A percentile compares a stretch with the other conserved stretches of the same genome.
Conservation (phyloP, 495 filamentous ascomycete species). For the Tuber magnatum region DNA sequence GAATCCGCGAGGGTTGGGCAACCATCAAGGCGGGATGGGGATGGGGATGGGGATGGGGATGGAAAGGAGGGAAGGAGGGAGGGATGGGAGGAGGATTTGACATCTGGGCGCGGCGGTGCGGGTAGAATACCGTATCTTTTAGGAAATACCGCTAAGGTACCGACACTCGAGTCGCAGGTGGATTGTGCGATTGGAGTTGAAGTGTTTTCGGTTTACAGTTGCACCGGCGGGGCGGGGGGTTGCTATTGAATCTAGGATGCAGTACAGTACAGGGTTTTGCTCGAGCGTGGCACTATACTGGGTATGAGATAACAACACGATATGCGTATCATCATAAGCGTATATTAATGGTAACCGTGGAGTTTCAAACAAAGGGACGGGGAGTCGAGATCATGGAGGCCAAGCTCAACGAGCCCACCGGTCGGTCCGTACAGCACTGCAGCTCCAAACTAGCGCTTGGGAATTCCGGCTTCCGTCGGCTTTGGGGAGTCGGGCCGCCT, state of each 20-base stretch:
- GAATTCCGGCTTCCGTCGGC: neutral
- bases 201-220: neutral
- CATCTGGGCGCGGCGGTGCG: neutral
- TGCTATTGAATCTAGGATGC: neutral
- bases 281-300: neutral
- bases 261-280: too few relatives aligned
- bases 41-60: neutral
- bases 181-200: neutral
- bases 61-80: neutral
- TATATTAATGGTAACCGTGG: neutral
- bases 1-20: conserved; percentile 82
- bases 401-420: neutral
- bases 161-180: neutral
- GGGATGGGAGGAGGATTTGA: neutral
- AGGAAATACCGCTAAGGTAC: neutral
- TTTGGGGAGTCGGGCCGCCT: neutral
- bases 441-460: neutral
- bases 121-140: neutral
- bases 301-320: too few relatives aligned
- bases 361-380: neutral
- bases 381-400: neutral
- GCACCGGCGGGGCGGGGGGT: neutral
- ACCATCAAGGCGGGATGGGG: conserved; percentile 82
- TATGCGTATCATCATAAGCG: too few relatives aligned
- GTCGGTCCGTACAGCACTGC: neutral